Conservation (phyloP, 2,329 filamentous ascomycete genomes). For the Ophiocordyceps polyrhachis-furcata region DNA sequence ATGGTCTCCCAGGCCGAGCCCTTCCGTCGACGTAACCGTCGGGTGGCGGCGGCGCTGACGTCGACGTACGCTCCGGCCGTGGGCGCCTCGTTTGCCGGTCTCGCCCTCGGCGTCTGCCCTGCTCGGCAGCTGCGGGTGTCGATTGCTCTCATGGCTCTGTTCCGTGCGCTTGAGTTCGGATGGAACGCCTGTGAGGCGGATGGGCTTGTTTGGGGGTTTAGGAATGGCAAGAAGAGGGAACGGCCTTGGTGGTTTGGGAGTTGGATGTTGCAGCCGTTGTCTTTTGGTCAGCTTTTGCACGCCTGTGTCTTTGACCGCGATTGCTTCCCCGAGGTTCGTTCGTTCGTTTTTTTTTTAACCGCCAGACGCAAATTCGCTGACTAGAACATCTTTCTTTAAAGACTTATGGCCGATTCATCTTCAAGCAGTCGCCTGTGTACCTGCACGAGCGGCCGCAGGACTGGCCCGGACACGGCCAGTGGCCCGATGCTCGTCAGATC, state of each 20-base stretch:
- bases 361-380: background rate
- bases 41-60: slow-evolving; percentile 54
- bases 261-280: slow-evolving; percentile 63
- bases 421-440: slow-evolving; percentile 62
- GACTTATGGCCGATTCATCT: slow-evolving; percentile 27
- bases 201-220: slow-evolving; percentile 44
- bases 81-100: slow-evolving; percentile 74
- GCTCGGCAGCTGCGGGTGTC: slow-evolving; percentile 49
- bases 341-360: background rate
- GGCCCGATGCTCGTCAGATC: slow-evolving; percentile 60
- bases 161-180: slow-evolving; percentile 65
- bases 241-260: slow-evolving; percentile 70
- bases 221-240: slow-evolving; percentile 35
- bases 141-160: slow-evolving; percentile 64
- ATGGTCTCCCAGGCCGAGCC: slow-evolving; percentile 62
- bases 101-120: slow-evolving; percentile 62
- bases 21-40: slow-evolving; percentile 70
- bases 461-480: slow-evolving; percentile 46
- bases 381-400: background rate
- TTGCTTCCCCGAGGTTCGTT: slow-evolving; percentile 42
- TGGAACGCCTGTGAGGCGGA: slow-evolving; percentile 72
- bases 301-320: slow-evolving; percentile 62
- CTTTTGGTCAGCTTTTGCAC: slow-evolving; percentile 59
- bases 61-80: slow-evolving; percentile 72
- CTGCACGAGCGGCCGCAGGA: slow-evolving; percentile 52